phyloP scores from a whole-genome alignment of 345 rosid species.

The Ceriops zippeliana region DNA sequence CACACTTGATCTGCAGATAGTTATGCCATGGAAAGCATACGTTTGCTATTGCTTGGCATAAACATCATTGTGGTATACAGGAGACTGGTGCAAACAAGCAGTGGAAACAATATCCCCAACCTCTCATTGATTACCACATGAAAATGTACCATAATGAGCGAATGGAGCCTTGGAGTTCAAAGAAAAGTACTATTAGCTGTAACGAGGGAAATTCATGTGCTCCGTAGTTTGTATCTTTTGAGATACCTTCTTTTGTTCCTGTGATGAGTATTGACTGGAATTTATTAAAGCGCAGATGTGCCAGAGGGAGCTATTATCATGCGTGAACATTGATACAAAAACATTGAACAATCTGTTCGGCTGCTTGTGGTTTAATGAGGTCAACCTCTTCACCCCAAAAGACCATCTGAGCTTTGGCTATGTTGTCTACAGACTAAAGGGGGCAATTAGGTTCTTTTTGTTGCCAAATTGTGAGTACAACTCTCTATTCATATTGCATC shows the following conservation, averaged over 20 bases:
- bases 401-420: constrained; percentile 96
- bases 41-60: constrained; percentile 93
- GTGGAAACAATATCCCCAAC: constrained; percentile 84
- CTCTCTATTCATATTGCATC: constrained; percentile 74
- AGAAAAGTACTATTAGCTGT: constrained; percentile 72
- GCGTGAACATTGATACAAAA: constrained; percentile 55
- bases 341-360: constrained; percentile 68
- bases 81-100: constrained; percentile 95
- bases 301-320: constrained; percentile 95
- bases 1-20: constrained; percentile 44
- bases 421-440: constrained; percentile 65
- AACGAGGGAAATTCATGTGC: constrained; percentile 17
- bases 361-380: constrained; percentile 98
- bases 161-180: constrained; percentile 83
- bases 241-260: no score
- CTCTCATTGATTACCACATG: constrained; percentile 91
- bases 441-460: constrained; percentile 69
- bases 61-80: constrained; percentile 74
- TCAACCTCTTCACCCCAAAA: constrained; percentile 82
- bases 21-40: constrained; percentile 86
- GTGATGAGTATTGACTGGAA: background rate
- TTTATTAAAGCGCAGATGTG: constrained; percentile 62
- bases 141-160: constrained; percentile 82
- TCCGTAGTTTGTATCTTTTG: background rate
- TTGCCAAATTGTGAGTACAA: constrained; percentile 93